Evolutionary conservation across 306 rosid species (phyloP), one percentile per base, ranked within the genome.

Genomic region (Vigna hirtella): DNA sequence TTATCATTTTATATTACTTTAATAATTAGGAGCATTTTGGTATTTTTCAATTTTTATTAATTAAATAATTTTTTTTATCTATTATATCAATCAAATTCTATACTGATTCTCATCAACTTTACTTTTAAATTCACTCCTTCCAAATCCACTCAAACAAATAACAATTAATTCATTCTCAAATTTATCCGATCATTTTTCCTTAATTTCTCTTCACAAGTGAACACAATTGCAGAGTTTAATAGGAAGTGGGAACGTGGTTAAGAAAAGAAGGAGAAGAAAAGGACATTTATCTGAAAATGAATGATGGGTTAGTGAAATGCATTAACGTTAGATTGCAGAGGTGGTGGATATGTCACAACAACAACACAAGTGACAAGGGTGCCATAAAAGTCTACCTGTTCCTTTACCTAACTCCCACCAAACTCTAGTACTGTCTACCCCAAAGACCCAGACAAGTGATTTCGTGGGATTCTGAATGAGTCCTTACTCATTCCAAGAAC

Each of bases 351-450:
- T 77, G 56, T 55, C 56, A 50, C 45, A 43, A 43, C 22, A 0
- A 30, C 1, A 34, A 5, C 16, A 45, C 16, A 45, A 45, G 22
- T 17, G 4, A 52, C 12, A 61, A 32, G 10, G 58, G 70, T 57
- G 65, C 65, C 81, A 83, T 83, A 74, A 82, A 77, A 79, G 69
- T 74, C 65, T 53, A 75, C 55, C 87, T 30, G 77, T 70, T 73
- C 9, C 58, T 58, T 56, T 81, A 88, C 89, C 91, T 78, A 86
- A 88, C 93, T 74, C 30, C 90, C 79, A 89, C 94, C 96, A 84
- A 86, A 89, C 91, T 90, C 71, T 56, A 68, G 49, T 83, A 48
- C 47, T 13, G 51, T 49, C 66, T 87, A 56, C 68, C 16, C 45
- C 42, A 17, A 62, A 24, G 12, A 28, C 24, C 51, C 82, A 77